Base-by-base conservation (phyloP, 2,329 filamentous ascomycete genomes). In the Fusarium paranaense region DNA sequence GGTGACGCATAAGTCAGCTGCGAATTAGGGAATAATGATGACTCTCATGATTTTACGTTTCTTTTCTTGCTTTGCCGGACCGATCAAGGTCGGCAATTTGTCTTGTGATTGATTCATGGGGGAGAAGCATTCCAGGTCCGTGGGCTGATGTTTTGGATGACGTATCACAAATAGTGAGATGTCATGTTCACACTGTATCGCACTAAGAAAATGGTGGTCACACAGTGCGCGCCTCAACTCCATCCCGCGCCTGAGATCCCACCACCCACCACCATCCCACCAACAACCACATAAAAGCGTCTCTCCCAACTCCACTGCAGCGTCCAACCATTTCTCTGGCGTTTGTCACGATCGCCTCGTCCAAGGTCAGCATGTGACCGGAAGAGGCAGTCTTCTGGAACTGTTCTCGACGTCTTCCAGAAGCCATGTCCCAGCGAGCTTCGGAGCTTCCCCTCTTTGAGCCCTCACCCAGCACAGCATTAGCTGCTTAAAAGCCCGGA, bases 301-400 rank as follows among this genome's bases (percentile, higher is more conserved):
- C 62, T 62, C 54, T 62, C 54, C 32, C 59, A 62, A 73, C 77
- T 76, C 77, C 77, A 79, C 77, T 68, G 64, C 58, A 22, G 58
- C 71, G 66, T 76, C 79, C 77, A 80, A 80, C 79, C 77, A 79
- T 70, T 47, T 61, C 71, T n/a, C 69, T 59, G 70, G 69, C 71
- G 79, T 80, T 80, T 80, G 78, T 80, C 77, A 80, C 78, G 71
- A 78, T 78, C 75, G 64, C 69, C 57, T 69, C 64, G 38, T 40
- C 32, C 69, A 64, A 71, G 77, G 77, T 79, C 77, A 79, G 77
- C 73, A 77, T 71, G 70, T 70, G 33, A 50, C 63, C 69, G 18
- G 63, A 79, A 77, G 66, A 47, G 71, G 77, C 58, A 79, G 71
- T 47, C 63, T 79, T 79, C 77, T 71, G 67, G 77, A 79, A 78